Conservation (phyloP, 768 basidiomycete genomes). For the Trametes cingulata region DNA sequence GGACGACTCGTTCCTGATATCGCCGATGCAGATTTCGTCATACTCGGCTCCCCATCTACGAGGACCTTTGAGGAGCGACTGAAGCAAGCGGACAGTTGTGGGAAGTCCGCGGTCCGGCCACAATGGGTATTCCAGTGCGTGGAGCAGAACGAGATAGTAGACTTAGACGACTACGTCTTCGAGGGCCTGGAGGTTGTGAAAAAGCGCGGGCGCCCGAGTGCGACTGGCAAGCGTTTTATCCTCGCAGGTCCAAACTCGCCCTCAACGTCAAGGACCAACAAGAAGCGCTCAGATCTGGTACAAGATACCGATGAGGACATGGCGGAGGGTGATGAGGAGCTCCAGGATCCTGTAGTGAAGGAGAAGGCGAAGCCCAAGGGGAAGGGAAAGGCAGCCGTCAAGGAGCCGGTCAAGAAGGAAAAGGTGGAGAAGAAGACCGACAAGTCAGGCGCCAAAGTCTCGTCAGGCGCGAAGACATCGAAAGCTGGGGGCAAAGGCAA, state of each 20-base stretch:
- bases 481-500: not conserved
- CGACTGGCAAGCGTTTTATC: not conserved
- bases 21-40: slow-evolving; percentile 58
- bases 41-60: slow-evolving; percentile 51
- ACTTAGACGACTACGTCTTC: slow-evolving; percentile 16
- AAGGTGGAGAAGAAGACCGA: not conserved
- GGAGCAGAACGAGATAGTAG: slow-evolving; percentile 14
- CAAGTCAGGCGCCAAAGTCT: not conserved
- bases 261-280: not conserved
- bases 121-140: slow-evolving; percentile 25
- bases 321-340: slow-evolving; percentile 1
- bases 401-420: not conserved
- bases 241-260: not conserved
- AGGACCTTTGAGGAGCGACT: slow-evolving; percentile 52
- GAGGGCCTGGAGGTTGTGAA: slow-evolving; percentile 12
- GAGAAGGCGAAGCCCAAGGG: not conserved
- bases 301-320: not conserved
- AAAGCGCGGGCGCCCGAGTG: slow-evolving; percentile 4
- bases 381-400: not conserved
- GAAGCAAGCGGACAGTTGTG: slow-evolving; percentile 34
- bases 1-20: slow-evolving; percentile 58
- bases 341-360: not conserved
- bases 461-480: not conserved
- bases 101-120: slow-evolving; percentile 46
- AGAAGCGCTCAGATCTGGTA: not conserved